Conservation (phyloP, 805 yeast genomes). For the Tetrapisispora phaffii region DNA sequence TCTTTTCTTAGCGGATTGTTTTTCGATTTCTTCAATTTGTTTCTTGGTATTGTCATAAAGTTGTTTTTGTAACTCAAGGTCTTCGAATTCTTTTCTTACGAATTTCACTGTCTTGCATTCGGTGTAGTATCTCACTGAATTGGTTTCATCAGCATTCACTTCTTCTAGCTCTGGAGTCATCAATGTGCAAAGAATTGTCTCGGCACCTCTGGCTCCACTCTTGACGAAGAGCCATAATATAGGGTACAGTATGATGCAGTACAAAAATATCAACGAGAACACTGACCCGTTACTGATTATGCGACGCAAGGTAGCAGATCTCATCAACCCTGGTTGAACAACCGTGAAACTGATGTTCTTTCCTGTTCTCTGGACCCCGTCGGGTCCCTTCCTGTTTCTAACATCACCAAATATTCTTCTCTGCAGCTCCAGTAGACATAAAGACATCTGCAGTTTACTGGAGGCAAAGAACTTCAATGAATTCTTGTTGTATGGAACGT, state of each 20-base stretch:
- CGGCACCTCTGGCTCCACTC: constrained; percentile 69
- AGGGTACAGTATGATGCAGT: constrained; percentile 56
- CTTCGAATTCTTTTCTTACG: constrained; percentile 55
- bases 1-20: constrained; percentile 57
- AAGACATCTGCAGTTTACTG: constrained; percentile 63
- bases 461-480: constrained; percentile 79
- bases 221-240: constrained; percentile 74
- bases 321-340: constrained; percentile 87
- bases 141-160: constrained; percentile 48
- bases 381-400: constrained; percentile 15
- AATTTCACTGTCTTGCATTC: constrained; percentile 53
- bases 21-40: constrained; percentile 53
- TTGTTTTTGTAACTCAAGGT: constrained; percentile 47
- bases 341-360: constrained; percentile 60
- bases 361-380: constrained; percentile 27
- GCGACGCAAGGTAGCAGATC: constrained; percentile 78
- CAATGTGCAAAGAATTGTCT: constrained; percentile 58
- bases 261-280: constrained; percentile 50
- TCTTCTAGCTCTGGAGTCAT: constrained; percentile 61
- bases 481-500: constrained; percentile 39
- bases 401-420: constrained; percentile 47
- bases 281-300: constrained; percentile 68
- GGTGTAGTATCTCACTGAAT: constrained; percentile 40
- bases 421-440: constrained; percentile 76
- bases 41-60: constrained; percentile 54